Evolutionary conservation across 441 rosid species (phyloP).

Genomic region (Pelargonium cotyledonis): DNA sequence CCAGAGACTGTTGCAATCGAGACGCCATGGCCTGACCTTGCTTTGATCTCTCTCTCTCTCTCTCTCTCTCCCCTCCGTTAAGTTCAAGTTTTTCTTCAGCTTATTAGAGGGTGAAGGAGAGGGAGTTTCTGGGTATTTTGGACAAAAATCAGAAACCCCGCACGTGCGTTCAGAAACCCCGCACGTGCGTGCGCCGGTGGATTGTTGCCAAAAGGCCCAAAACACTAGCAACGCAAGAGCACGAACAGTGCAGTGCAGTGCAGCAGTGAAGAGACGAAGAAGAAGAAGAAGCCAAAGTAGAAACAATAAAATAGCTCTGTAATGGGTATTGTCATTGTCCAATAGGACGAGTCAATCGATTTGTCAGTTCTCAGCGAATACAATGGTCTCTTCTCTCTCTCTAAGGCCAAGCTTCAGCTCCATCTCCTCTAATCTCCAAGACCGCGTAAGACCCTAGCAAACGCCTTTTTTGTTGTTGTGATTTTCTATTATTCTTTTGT

Average conservation of each 20-base stretch:
- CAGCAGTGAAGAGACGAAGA: not conserved
- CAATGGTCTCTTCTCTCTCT: not conserved
- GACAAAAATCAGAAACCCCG: too few species aligned
- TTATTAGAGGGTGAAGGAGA: not conserved
- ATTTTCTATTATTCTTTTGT: not conserved
- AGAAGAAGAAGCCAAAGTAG: not conserved
- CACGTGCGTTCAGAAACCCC: too few species aligned
- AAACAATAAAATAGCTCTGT: not conserved
- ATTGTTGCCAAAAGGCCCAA: too few species aligned
- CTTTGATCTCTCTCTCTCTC: conserved; percentile 5
- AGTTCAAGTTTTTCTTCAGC: not conserved
- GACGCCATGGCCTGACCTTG: conserved; percentile 37
- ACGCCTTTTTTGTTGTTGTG: not conserved
- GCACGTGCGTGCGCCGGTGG: too few species aligned
- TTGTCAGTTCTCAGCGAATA: not conserved
- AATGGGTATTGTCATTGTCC: not conserved
- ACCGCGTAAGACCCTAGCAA: not conserved
- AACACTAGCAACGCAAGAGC: too few species aligned
- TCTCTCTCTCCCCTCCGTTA: not conserved
- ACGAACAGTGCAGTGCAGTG: too few species aligned
- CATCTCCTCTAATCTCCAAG: not conserved
- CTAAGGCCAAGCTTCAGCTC: not conserved
- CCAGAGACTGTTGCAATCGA: conserved; percentile 45
- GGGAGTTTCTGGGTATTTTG: too few species aligned
- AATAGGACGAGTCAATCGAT: not conserved